phyloP scores from a whole-genome alignment of 1,284 basidiomycete species.

The Ganoderma multipileum region DNA sequence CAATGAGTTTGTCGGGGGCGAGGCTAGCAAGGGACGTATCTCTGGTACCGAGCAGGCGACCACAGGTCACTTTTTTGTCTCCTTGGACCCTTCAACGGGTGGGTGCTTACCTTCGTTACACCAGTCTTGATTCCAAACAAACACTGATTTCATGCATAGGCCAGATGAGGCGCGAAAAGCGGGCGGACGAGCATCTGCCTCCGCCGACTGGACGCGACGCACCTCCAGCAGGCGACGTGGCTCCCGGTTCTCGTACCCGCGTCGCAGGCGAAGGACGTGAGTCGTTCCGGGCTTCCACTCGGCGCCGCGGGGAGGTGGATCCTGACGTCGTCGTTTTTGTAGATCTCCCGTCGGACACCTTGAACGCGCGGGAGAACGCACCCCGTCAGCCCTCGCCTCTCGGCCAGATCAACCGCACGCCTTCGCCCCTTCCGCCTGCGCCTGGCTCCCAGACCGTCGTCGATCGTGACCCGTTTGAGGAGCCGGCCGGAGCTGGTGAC shows the following conservation, averaged over 20 bases:
- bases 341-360: conserved; percentile 30
- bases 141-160: conserved; percentile 10
- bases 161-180: conserved; percentile 20
- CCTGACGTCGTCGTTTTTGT: neutral
- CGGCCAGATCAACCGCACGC: conserved; percentile 13
- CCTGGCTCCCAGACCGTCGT: conserved; percentile 39
- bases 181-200: conserved; percentile 38
- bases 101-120: conserved; percentile 17
- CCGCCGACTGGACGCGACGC: conserved; percentile 37
- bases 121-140: conserved; percentile 26
- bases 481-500: conserved; percentile 33
- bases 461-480: conserved; percentile 37
- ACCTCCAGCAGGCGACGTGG: conserved; percentile 30
- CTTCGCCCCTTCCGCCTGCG: conserved; percentile 31
- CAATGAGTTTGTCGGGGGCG: conserved; percentile 41
- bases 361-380: conserved; percentile 22
- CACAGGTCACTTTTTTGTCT: conserved; percentile 36
- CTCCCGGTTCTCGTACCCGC: conserved; percentile 23
- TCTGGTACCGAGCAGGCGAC: conserved; percentile 39
- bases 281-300: conserved; percentile 2
- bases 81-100: conserved; percentile 19
- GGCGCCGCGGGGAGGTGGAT: neutral
- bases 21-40: conserved; percentile 36
- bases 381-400: conserved; percentile 25
- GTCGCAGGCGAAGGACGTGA: conserved; percentile 23